Base-by-base conservation (phyloP, 352 stramenopile genomes). In the Hyaloperonospora arabidopsidis region DNA sequence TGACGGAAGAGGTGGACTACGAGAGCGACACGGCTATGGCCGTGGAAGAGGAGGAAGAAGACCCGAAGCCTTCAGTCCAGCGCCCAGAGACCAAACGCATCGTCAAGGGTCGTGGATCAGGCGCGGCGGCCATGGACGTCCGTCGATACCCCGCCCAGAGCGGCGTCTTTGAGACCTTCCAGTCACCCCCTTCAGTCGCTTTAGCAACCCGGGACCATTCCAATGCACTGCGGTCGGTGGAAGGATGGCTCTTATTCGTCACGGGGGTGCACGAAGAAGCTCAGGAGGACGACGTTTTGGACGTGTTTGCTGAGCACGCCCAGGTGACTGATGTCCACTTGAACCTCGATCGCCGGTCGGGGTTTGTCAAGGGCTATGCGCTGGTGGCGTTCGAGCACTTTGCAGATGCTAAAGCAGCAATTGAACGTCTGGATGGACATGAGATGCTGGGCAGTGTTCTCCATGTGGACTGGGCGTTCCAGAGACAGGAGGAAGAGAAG, bases 231-330 rank as follows among this genome's bases (percentile, higher is more conserved):
- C 74, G 84, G 54, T 95, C 84, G 48, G 86, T 98, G 6, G 95
- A 98, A 68, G 96, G 96, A n/a, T 98, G 93, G 89, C 85, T 98
- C 39, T 63, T 98, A 12, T 97, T 98, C 65, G 89, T 98, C 25
- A 95, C 80, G 13, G 90, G 91, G 54, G 76, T 98, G 35, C 90
- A 98, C 60, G 88, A 98, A 63, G 95, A 98, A 64, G 93, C 94
- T 12, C 87, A 97, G 62, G 93, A 98, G 59, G 95, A 98, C 60
- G 89, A 98, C 64, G 69, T 98, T 43, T 72, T 97, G 50, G 95
- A 98, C 63, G 79, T 76, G 4, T 98, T 98, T 64, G 84, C 79
- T 39, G 95, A 98, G 55, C 93, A 95, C 68, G 94, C 94, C n/a
- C 77, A 84, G 28, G 89, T 98, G 8, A 97, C 97, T 68, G 97